Base-by-base conservation (phyloP, 192 early-diverging fungal species). In the Coemansia sp. region DNA sequence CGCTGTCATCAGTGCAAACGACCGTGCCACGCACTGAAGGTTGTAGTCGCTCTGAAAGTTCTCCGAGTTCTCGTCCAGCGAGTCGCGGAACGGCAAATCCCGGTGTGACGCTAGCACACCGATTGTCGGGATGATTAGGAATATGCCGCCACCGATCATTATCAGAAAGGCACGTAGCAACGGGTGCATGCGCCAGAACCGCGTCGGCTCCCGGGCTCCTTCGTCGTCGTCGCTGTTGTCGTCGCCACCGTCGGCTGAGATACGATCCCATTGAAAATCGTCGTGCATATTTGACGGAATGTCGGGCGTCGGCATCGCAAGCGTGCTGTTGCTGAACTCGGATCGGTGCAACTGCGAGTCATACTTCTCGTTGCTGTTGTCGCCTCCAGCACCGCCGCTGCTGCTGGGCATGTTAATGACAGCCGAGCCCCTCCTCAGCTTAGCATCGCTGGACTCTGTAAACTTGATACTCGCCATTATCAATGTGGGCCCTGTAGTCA, bases 101-200 rank as follows among this genome's bases (percentile, higher is more conserved):
- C 54, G 55, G 62, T 83, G 63, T 38, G 78, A 80, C 12, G 76
- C 81, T 24, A 78, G 23, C 18, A 85, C 80, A 2, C 75, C 64
- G 53, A 87, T 74, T 1, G 78, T 75, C 10, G 86, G 86, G 23
- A 74, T 66, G 22, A 84, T 81, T 16, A 87, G 61, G 18, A 87
- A 58, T 8, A 81, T 74, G 9, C 83, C 81, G 21, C 84, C 81
- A 6, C 75, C 66, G 0, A 85, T n/a, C 78, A 85, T 85, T 30
- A 85, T 73, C 30, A 75, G 65, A 48, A 85, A 51, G 30, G 85
- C 82, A 6, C 86, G 78, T 34, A 87, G 38, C 12, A 85, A 62
- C 26, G 86, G 84, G 61, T 85, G 84, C 64, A 77, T 67, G 32
- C 82, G 79, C 84, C 84, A 85, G 67, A 82, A 76, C 21, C 68